phyloP scores from a whole-genome alignment of 106 monocot genomes.

The Dendrobium officinale region DNA sequence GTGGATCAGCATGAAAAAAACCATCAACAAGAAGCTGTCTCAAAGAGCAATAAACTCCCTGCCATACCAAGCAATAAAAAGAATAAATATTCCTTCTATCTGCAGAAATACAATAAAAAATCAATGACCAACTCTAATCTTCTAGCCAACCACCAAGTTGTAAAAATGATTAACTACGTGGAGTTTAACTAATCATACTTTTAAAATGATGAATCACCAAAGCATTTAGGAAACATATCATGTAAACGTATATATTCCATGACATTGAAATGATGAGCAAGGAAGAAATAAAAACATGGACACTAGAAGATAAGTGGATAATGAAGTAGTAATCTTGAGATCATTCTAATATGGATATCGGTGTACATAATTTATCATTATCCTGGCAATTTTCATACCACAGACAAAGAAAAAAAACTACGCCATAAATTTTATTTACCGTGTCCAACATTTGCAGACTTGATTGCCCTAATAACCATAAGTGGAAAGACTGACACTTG shows the following conservation, averaged over 20 bases:
- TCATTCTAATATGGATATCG: not conserved
- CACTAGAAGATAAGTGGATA: not conserved
- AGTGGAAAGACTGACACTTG: not conserved
- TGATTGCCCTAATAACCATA: too few species aligned
- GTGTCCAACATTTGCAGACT: too few species aligned
- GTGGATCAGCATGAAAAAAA: constrained; percentile 96
- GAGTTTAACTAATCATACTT: not conserved
- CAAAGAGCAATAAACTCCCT: constrained; percentile 91
- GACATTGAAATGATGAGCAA: not conserved
- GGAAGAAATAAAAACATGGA: not conserved
- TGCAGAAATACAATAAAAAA: not conserved
- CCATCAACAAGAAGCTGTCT: constrained; percentile 94
- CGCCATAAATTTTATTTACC: not conserved
- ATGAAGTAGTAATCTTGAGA: not conserved
- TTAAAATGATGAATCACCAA: not conserved
- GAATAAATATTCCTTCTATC: constrained; percentile 6
- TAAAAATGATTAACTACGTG: not conserved
- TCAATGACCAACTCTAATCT: not conserved
- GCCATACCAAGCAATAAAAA: not conserved
- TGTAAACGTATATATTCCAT: not conserved
- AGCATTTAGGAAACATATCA: not conserved
- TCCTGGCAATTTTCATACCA: not conserved
- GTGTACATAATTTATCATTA: not conserved
- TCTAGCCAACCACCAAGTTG: not conserved
- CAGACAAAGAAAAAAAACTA: not conserved